Conservation (phyloP, 2,329 filamentous ascomycete species). For the Cercospora nicotianae region DNA sequence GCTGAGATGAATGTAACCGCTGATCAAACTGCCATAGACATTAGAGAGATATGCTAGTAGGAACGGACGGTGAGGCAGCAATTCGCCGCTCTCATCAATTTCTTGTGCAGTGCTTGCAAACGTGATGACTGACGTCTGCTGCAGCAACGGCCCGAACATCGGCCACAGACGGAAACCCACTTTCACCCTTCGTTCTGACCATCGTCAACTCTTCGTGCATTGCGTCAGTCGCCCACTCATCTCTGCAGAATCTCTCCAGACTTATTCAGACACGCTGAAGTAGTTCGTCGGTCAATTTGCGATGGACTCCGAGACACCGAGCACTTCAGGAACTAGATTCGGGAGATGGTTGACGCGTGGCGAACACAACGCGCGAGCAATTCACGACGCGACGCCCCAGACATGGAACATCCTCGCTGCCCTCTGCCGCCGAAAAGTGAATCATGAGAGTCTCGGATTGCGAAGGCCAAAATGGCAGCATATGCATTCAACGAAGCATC, state of each 20-base stretch:
- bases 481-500: no score
- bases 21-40: neutral
- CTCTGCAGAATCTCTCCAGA: neutral
- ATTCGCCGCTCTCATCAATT: neutral
- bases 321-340: neutral
- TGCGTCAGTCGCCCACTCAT: neutral
- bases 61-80: neutral
- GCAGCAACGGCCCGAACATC: constrained; percentile 5
- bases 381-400: neutral
- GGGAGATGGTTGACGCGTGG: neutral
- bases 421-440: neutral
- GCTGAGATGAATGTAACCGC: neutral
- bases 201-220: neutral
- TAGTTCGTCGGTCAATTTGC: neutral
- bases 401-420: neutral
- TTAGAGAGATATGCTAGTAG: neutral
- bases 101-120: neutral
- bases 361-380: neutral
- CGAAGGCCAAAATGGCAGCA: neutral
- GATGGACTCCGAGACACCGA: neutral
- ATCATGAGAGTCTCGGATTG: neutral
- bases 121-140: constrained; percentile 4
- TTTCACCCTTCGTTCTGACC: neutral
- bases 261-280: neutral
- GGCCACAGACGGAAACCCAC: neutral